Conservation (phyloP, 495 filamentous ascomycete genomes). For the Talaromyces stipitatus region DNA sequence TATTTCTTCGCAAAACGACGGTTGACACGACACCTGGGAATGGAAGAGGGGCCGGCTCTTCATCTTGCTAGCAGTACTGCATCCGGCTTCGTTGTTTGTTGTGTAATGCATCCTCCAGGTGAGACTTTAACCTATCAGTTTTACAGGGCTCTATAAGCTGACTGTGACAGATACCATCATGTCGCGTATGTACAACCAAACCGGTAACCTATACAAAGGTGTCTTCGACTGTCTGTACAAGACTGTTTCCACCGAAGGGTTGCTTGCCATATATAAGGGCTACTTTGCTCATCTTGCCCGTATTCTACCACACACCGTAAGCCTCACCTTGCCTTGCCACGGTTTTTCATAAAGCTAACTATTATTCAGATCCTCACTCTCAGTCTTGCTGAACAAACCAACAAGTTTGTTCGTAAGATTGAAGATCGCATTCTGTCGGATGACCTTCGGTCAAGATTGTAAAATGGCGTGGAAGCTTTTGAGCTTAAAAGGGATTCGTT, state of each 20-base stretch:
- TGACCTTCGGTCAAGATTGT: conserved; percentile 39
- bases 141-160: conserved; percentile 2
- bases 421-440: conserved; percentile 60
- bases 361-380: conserved; percentile 68
- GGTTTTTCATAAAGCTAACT: background rate
- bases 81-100: conserved; percentile 94
- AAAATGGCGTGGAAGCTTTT: conserved; percentile 4
- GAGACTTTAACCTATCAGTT: conserved; percentile 19
- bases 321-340: conserved; percentile 12
- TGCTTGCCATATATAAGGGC: conserved; percentile 95
- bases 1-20: conserved; percentile 97
- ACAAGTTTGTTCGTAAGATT: conserved; percentile 73
- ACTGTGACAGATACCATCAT: conserved; percentile 81
- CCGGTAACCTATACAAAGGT: conserved; percentile 87
- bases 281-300: conserved; percentile 91
- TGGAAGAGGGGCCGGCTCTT: conserved; percentile 84
- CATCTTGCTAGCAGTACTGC: conserved; percentile 84
- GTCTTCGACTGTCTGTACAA: conserved; percentile 88
- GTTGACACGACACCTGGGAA: conserved; percentile 68
- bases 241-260: conserved; percentile 84
- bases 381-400: conserved; percentile 93
- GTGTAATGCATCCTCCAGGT: conserved; percentile 97
- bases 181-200: conserved; percentile 98
- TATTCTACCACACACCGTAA: conserved; percentile 86
- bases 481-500: background rate